These are phyloP conservation scores for Kwoniella shandongensis DNA, from an alignment of 768 basidiomycete genomes.

Conservation along the genomic window DNA sequence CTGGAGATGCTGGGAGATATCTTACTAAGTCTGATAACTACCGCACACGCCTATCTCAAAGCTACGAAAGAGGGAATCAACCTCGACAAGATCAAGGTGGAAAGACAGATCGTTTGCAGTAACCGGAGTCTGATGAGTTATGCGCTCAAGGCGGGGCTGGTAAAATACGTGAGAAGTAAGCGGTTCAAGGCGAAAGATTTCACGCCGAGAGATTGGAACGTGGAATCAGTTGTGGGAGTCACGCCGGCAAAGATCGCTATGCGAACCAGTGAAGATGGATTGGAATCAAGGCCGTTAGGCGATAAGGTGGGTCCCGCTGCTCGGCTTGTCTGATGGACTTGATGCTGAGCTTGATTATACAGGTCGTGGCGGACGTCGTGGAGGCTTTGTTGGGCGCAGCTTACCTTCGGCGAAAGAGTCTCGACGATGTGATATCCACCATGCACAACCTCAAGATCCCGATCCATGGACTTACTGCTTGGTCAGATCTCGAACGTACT, in stretches of 20 bases:
- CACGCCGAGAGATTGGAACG: constrained; percentile 24
- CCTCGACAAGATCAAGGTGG: constrained; percentile 9
- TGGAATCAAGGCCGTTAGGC: constrained; percentile 16
- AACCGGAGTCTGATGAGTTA: constrained; percentile 25
- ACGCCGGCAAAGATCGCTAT: neutral
- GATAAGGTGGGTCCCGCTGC: constrained; percentile 30
- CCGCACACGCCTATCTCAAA: constrained; percentile 17
- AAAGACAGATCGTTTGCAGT: constrained; percentile 25
- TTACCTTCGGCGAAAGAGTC: constrained; percentile 24
- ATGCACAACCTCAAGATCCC: constrained; percentile 12
- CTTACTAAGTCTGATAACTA: constrained; percentile 33
- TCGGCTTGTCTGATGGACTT: neutral
- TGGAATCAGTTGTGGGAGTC: constrained; percentile 1
- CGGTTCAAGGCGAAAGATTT: constrained; percentile 25
- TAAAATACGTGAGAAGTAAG: constrained; percentile 10
- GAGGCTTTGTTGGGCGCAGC: constrained; percentile 41
- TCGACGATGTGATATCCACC: constrained; percentile 14
- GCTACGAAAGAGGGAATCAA: neutral
- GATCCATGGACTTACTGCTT: constrained; percentile 9
- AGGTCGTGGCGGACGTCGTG: constrained; percentile 42
- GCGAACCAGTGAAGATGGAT: neutral
- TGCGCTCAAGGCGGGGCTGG: constrained; percentile 19
- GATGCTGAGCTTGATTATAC: constrained; percentile 2
- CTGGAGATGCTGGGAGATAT: constrained; percentile 43
- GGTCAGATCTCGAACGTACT: constrained; percentile 12